phyloP scores from a whole-genome alignment of 495 filamentous ascomycete species.

The Penicilliopsis zonata region DNA sequence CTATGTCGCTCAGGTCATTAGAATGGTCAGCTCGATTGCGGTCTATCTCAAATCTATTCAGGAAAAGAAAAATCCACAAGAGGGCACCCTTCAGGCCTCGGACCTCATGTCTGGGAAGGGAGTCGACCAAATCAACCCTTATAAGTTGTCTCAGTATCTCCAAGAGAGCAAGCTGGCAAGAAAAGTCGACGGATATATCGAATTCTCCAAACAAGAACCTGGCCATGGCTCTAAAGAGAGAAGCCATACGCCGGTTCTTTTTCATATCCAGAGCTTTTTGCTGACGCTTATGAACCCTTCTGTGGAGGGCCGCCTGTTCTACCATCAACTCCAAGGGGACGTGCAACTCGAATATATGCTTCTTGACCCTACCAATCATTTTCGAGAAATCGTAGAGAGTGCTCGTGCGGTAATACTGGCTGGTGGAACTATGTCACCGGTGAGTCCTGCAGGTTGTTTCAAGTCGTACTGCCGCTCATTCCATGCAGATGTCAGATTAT shows the following conservation, averaged over 20 bases:
- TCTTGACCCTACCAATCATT: constrained; percentile 87
- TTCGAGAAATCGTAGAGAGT: constrained; percentile 75
- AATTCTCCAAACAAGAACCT: constrained; percentile 39
- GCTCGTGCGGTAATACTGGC: constrained; percentile 84
- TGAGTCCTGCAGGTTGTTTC: constrained; percentile 13
- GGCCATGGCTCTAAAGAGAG: constrained; percentile 12
- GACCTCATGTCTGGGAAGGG: constrained; percentile 72
- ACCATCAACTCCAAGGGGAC: constrained; percentile 42
- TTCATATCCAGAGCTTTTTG: constrained; percentile 74
- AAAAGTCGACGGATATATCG: constrained; percentile 82
- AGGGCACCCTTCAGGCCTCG: constrained; percentile 55
- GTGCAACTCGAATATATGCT: constrained; percentile 73
- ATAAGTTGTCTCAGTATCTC: constrained; percentile 75
- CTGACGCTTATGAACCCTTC: constrained; percentile 78
- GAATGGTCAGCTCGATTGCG: constrained; percentile 65
- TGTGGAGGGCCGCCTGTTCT: constrained; percentile 79
- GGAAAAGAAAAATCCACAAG: constrained; percentile 34
- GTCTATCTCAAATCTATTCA: constrained; percentile 40
- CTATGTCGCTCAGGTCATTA: constrained; percentile 78
- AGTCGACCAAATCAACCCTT: constrained; percentile 89
- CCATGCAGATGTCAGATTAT: constrained; percentile 67
- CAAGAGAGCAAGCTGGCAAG: constrained; percentile 87
- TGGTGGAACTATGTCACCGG: constrained; percentile 94
- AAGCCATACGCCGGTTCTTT: constrained; percentile 59
- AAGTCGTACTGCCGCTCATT: constrained; percentile 2